These are phyloP conservation scores for Tricladium varicosporioides DNA, from an alignment of 2,329 filamentous ascomycete genomes.

Conservation along the genomic window DNA sequence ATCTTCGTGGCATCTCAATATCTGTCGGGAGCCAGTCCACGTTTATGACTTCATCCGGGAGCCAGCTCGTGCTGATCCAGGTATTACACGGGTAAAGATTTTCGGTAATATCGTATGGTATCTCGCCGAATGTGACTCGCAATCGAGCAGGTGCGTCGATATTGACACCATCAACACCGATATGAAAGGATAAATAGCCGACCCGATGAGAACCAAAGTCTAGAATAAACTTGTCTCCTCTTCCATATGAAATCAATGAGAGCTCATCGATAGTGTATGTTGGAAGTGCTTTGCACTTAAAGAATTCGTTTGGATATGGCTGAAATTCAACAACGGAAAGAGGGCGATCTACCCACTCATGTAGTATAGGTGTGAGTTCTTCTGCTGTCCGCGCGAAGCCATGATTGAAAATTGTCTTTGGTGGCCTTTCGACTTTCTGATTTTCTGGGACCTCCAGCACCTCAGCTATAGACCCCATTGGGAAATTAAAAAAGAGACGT, in stretches of 20 bases:
- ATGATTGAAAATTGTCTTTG: constrained; percentile 13
- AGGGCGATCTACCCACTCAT: constrained; percentile 17
- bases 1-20: constrained; percentile 32
- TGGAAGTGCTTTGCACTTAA: constrained; percentile 20
- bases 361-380: constrained; percentile 12
- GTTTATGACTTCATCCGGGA: constrained; percentile 38
- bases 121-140: constrained; percentile 38
- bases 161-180: constrained; percentile 31
- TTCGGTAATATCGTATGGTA: constrained; percentile 37
- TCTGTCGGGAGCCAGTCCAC: constrained; percentile 35
- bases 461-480: neutral
- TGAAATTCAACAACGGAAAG: constrained; percentile 26
- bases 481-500: too few species aligned
- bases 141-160: constrained; percentile 38
- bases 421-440: constrained; percentile 18
- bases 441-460: constrained; percentile 16
- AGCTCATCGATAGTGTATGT: constrained; percentile 13
- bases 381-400: constrained; percentile 14
- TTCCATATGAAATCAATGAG: constrained; percentile 24
- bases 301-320: constrained; percentile 22
- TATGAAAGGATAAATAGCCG: constrained; percentile 33
- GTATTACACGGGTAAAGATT: constrained; percentile 35
- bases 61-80: constrained; percentile 39
- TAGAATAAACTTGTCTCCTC: constrained; percentile 33
- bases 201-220: constrained; percentile 37